Conservation (phyloP, 805 yeast species). For the Kuraishia molischiana region DNA sequence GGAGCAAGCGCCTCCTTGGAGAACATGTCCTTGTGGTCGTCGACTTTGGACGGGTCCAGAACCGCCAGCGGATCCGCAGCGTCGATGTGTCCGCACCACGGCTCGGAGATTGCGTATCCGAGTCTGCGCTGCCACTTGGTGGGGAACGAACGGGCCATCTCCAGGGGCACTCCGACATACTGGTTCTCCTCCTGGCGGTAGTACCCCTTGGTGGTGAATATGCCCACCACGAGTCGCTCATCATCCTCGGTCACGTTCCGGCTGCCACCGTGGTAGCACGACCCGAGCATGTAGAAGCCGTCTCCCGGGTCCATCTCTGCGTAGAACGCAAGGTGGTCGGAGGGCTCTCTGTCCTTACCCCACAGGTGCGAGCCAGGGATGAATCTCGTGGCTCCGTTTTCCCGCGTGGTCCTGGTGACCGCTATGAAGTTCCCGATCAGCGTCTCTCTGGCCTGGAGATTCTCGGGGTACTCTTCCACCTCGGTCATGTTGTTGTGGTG, state of each 20-base stretch:
- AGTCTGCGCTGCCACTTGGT: slow-evolving; percentile 4
- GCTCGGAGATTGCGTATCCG: slow-evolving; percentile 11
- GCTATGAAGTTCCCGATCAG: slow-evolving; percentile 17
- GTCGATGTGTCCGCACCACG: slow-evolving; percentile 12
- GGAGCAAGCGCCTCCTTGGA: background rate
- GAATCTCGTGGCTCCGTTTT: slow-evolving; percentile 21
- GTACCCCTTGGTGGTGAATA: slow-evolving; percentile 15
- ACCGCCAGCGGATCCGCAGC: slow-evolving; percentile 2
- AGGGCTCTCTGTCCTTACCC: slow-evolving; percentile 16
- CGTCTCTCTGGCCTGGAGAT: slow-evolving; percentile 10
- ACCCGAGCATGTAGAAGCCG: slow-evolving; percentile 14
- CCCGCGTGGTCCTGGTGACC: slow-evolving; percentile 15
- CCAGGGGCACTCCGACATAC: slow-evolving; percentile 10
- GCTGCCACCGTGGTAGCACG: slow-evolving; percentile 18
- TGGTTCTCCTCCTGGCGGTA: slow-evolving; percentile 19
- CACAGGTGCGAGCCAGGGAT: slow-evolving; percentile 22
- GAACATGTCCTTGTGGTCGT: background rate
- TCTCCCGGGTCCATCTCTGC: slow-evolving; percentile 18
- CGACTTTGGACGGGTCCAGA: background rate
- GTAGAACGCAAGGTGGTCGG: slow-evolving; percentile 11
- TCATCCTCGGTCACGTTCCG: slow-evolving; percentile 13
- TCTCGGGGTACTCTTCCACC: slow-evolving; percentile 8
- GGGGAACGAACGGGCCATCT: slow-evolving; percentile 8
- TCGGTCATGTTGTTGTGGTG: slow-evolving; percentile 16
- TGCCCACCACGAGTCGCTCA: slow-evolving; percentile 11